Evolutionary conservation across 2,329 filamentous ascomycete genomes (phyloP).

Genomic region (Penicillium paneum): DNA sequence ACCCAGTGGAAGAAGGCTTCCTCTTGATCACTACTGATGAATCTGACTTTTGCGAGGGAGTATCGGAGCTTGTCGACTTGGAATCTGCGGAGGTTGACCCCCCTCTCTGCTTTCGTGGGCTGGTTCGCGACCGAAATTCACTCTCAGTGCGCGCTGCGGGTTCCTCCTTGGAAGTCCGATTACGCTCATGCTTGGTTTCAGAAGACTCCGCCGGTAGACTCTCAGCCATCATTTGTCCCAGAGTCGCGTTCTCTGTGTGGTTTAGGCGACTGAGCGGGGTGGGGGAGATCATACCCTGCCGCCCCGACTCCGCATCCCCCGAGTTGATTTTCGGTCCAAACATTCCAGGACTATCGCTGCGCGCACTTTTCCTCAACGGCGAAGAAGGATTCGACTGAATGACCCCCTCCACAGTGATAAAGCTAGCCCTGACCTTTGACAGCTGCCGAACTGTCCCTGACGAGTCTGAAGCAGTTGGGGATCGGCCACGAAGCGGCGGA

Average conservation of each 20-base stretch:
- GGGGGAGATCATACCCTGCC: constrained; percentile 28
- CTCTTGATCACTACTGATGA: constrained; percentile 28
- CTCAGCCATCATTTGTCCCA: constrained; percentile 15
- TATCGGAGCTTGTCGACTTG: constrained; percentile 2
- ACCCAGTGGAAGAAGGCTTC: constrained; percentile 32
- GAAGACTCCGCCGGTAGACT: constrained; percentile 3
- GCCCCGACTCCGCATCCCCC: constrained; percentile 31
- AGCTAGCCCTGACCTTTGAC: constrained; percentile 72
- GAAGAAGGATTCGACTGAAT: constrained; percentile 43
- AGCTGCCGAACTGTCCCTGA: constrained; percentile 55
- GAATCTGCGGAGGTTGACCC: constrained; percentile 8
- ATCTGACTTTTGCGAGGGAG: constrained; percentile 18
- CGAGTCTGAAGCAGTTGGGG: constrained; percentile 53
- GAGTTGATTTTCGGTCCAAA: constrained; percentile 33
- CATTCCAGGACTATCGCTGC: constrained; percentile 31
- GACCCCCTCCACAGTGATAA: constrained; percentile 64
- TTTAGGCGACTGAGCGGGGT: constrained; percentile 26
- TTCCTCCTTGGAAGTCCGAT: constrained; percentile 10
- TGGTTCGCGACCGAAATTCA: constrained; percentile 11
- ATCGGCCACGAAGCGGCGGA: constrained; percentile 67
- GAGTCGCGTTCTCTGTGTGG: constrained; percentile 17
- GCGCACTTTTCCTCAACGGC: constrained; percentile 43
- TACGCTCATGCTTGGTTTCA: constrained; percentile 4
- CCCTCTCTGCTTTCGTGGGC: constrained; percentile 20
- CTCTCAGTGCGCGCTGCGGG: constrained; percentile 6